Percentiles rank a stretch among this genome's conserved stretches.
These are phyloP conservation scores for Penicillium atrosanguineum DNA, from an alignment of 495 filamentous ascomycete genomes.

Conservation along the genomic window DNA sequence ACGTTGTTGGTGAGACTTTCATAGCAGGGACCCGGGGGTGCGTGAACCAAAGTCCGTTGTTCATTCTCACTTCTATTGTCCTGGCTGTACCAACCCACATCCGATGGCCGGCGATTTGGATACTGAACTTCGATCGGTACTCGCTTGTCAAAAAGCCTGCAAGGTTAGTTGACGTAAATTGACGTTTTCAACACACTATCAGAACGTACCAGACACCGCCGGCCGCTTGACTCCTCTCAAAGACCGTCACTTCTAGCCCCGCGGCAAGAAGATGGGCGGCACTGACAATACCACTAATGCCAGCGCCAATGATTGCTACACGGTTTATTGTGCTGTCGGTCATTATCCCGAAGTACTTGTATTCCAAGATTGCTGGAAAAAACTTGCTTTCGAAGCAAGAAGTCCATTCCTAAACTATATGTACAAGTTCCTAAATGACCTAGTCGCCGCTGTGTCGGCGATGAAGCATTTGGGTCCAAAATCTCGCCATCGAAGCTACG, in stretches of 20 bases:
- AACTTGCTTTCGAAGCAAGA: no score
- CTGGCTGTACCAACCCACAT: conserved; percentile 25
- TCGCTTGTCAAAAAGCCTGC: conserved; percentile 58
- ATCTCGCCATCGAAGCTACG: conserved; percentile 15
- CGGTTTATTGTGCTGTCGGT: conserved; percentile 23
- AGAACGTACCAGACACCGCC: conserved; percentile 61
- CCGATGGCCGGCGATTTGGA: conserved; percentile 49
- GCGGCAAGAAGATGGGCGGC: conserved; percentile 59
- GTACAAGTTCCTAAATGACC: no score
- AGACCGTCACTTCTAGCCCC: conserved; percentile 61
- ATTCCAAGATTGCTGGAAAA: background rate
- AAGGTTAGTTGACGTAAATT: background rate
- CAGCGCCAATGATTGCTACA: conserved; percentile 68
- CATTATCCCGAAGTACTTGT: conserved; percentile 17
- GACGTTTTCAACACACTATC: background rate
- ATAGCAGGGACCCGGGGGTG: conserved; percentile 58
- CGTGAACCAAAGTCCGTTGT: conserved; percentile 37
- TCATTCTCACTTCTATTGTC: conserved; percentile 21
- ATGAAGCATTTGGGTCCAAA: conserved; percentile 9
- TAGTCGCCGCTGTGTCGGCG: background rate
- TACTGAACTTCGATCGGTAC: conserved; percentile 55
- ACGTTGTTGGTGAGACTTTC: conserved; percentile 64
- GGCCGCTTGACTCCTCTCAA: conserved; percentile 56
- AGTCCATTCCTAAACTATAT: no score
- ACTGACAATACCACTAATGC: conserved; percentile 63